Evolutionary conservation across 1,139 yeast species (phyloP), one percentile per base, ranked within the genome.

Genomic region (Petasospora fabianii): DNA sequence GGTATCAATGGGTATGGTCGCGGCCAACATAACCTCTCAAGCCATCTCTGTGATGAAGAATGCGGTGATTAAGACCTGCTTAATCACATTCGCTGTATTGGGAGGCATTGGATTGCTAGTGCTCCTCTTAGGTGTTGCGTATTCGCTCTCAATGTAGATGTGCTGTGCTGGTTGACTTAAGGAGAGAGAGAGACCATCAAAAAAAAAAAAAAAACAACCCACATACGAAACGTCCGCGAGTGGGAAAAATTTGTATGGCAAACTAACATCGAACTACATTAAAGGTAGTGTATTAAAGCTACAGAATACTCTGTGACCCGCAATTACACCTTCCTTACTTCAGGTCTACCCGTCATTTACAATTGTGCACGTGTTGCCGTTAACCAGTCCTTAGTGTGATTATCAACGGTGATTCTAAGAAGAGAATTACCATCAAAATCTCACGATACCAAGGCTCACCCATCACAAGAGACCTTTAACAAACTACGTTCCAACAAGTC

Each of bases 101-200:
- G 40, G 43, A 5, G 28, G 29, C 5, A 15, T 36, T 6, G 15
- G 28, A 4, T 19, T 31, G 19, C 9, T 29, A 2, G 28, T 30
- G n/a, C 22, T 40, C 13, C 7, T 31, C 10, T 6, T 40, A 24
- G 43, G 43, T 14, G 33, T 34, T 3, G 27, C 36, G 3, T 36
- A 31, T 15, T 30, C 43, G 13, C 10, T 40, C 8, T 19, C 26
- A 7, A 26, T 29, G 28, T 32, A 26, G 6, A 24, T 24, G 13
- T 20, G 6, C 10, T 20, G 9, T 12, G n/a, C n/a, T 10, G 26
- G 26, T 9, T 10, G 6, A 24, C 7, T 6, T 12, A 24, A 6
- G 6, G 27, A 10, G 27, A 24, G 27, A 20, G 22, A 20, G 13
- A 24, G 27, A 24, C 13, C 11, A 24, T 6, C 8, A 20, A 20